Evolutionary conservation across 495 filamentous ascomycete genomes (phyloP).

Genomic region (Pyrenopolyporus hunteri): DNA sequence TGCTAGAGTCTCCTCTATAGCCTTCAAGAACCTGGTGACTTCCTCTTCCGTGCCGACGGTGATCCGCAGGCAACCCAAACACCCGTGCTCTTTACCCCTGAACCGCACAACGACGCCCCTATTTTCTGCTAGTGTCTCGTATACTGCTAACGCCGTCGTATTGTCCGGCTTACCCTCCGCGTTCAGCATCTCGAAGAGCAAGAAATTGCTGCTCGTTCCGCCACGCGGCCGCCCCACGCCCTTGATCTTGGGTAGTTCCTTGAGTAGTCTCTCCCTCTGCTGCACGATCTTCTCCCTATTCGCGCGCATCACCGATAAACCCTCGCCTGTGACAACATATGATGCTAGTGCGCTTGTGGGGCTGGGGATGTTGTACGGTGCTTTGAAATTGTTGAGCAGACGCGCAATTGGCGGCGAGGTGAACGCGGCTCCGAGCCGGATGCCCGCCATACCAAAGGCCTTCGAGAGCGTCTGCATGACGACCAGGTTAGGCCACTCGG

Average conservation of each 20-base stretch:
- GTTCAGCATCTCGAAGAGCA: conserved; percentile 87
- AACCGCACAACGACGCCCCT: conserved; percentile 92
- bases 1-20: conserved; percentile 66
- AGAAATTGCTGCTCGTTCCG: conserved; percentile 82
- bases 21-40: conserved; percentile 74
- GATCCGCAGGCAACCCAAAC: conserved; percentile 84
- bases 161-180: conserved; percentile 77
- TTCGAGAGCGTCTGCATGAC: conserved; percentile 98
- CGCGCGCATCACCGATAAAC: conserved; percentile 71
- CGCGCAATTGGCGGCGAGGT: conserved; percentile 62
- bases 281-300: conserved; percentile 70
- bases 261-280: conserved; percentile 77
- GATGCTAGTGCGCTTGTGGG: conserved; percentile 82
- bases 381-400: conserved; percentile 89
- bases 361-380: conserved; percentile 91
- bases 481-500: conserved; percentile 92
- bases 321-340: conserved; percentile 67
- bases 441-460: conserved; percentile 93
- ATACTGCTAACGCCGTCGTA: conserved; percentile 73
- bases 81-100: conserved; percentile 88
- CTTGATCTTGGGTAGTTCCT: conserved; percentile 72
- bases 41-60: conserved; percentile 92
- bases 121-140: conserved; percentile 83
- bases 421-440: conserved; percentile 75
- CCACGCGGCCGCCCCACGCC: conserved; percentile 85